A percentile compares a stretch with the other conserved stretches of the same genome.
Conservation (phyloP, 2,329 filamentous ascomycete species). For the Decorospora gaudefroyi region DNA sequence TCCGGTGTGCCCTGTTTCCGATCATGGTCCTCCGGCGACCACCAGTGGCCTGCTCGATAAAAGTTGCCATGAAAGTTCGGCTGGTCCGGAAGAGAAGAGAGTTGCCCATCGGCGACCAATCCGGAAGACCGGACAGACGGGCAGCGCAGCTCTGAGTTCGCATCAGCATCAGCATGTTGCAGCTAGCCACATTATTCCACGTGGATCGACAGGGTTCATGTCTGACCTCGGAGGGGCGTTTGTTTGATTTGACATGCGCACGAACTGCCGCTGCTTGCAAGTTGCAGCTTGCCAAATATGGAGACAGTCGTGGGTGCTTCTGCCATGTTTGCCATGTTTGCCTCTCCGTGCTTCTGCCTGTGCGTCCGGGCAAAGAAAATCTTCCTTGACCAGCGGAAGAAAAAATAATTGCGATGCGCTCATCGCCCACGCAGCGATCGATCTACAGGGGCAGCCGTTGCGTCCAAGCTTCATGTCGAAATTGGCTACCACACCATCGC, state of each 20-base stretch:
- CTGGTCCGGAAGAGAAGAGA: slow-evolving; percentile 24
- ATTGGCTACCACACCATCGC: slow-evolving; percentile 20
- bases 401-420: slow-evolving; percentile 14
- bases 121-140: slow-evolving; percentile 19
- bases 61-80: slow-evolving; percentile 18
- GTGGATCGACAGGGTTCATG: slow-evolving; percentile 37
- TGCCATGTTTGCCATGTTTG: slow-evolving; percentile 2
- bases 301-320: slow-evolving; percentile 4
- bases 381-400: slow-evolving; percentile 8
- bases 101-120: slow-evolving; percentile 20
- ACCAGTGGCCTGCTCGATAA: slow-evolving; percentile 22
- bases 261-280: slow-evolving; percentile 26
- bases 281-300: slow-evolving; percentile 25
- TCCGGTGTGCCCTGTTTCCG: slow-evolving; percentile 17
- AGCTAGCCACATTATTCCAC: slow-evolving; percentile 35
- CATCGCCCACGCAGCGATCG: slow-evolving; percentile 18
- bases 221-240: slow-evolving; percentile 23
- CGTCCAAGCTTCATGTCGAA: slow-evolving; percentile 26
- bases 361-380: slow-evolving; percentile 3
- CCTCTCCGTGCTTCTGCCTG: slow-evolving; percentile 7
- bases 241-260: slow-evolving; percentile 38
- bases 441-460: slow-evolving; percentile 28
- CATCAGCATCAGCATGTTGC: too few species aligned
- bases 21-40: slow-evolving; percentile 20
- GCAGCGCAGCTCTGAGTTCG: slow-evolving; percentile 14